Evolutionary conservation across 2,329 filamentous ascomycete genomes (phyloP).

Genomic region (Talaromyces amestolkiae): DNA sequence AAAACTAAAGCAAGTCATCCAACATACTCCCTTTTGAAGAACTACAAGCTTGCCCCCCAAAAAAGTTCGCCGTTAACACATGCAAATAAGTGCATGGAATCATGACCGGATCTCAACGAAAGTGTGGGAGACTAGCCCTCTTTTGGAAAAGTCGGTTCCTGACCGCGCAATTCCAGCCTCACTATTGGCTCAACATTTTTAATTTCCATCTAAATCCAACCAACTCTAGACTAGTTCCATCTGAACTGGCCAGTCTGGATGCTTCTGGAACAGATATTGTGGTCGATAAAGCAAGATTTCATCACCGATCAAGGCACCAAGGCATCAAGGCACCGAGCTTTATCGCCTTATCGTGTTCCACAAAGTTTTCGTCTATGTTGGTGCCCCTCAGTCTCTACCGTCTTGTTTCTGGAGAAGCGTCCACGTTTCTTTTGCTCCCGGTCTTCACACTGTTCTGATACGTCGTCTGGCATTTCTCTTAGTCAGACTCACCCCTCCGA

Average conservation of each 20-base stretch:
- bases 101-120: neutral
- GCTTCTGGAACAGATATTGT: neutral
- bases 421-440: neutral
- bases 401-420: neutral
- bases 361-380: constrained; percentile 4
- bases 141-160: neutral
- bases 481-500: neutral
- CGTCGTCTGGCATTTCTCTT: constrained; percentile 6
- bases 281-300: neutral
- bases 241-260: neutral
- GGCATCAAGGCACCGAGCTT: constrained; percentile 11
- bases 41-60: too few species aligned
- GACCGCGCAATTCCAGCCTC: neutral
- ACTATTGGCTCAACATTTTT: neutral
- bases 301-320: neutral
- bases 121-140: neutral
- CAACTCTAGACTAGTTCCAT: neutral
- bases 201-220: neutral
- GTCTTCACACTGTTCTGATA: neutral
- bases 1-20: too few species aligned
- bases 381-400: constrained; percentile 2
- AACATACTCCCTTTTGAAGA: too few species aligned
- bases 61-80: neutral
- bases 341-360: constrained; percentile 10
- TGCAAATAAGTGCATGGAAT: neutral